phyloP scores from a whole-genome alignment of 2,329 filamentous ascomycete genomes.

The Colletotrichum abscissum region DNA sequence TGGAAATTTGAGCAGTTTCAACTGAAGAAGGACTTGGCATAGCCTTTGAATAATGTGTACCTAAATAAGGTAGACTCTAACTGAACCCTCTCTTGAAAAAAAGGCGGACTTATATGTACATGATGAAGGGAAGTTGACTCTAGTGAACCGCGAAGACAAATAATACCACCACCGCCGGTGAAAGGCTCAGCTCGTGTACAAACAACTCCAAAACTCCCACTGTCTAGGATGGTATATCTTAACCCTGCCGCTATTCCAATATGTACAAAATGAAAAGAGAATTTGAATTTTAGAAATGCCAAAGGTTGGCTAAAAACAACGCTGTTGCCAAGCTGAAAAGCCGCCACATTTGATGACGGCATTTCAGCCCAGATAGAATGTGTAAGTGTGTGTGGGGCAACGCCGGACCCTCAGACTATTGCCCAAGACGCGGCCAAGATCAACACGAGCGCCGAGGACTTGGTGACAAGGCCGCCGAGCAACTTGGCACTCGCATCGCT shows the following conservation, averaged over 20 bases:
- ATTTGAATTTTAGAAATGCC: not conserved
- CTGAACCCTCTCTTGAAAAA: too few species aligned
- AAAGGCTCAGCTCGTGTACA: not conserved
- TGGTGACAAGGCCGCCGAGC: not conserved
- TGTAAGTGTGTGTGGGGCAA: not conserved
- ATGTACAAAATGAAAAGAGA: not conserved
- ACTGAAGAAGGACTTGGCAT: too few species aligned
- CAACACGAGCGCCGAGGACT: slow-evolving; percentile 10
- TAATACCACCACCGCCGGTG: too few species aligned
- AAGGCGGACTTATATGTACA: too few species aligned
- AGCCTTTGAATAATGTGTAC: too few species aligned
- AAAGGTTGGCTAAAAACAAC: not conserved
- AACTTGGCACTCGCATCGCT: not conserved
- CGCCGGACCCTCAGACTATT: not conserved
- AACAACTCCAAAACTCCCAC: not conserved
- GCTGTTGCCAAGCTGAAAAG: not conserved
- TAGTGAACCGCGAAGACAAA: too few species aligned
- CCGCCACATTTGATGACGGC: not conserved
- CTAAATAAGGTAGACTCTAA: too few species aligned
- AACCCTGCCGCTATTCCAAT: not conserved
- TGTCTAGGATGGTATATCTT: not conserved
- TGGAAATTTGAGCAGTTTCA: too few species aligned
- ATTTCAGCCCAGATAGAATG: not conserved
- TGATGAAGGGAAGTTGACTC: too few species aligned
- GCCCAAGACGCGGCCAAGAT: slow-evolving; percentile 11